phyloP scores from a whole-genome alignment of 2,329 filamentous ascomycete species.

The Fusarium mexicanum region DNA sequence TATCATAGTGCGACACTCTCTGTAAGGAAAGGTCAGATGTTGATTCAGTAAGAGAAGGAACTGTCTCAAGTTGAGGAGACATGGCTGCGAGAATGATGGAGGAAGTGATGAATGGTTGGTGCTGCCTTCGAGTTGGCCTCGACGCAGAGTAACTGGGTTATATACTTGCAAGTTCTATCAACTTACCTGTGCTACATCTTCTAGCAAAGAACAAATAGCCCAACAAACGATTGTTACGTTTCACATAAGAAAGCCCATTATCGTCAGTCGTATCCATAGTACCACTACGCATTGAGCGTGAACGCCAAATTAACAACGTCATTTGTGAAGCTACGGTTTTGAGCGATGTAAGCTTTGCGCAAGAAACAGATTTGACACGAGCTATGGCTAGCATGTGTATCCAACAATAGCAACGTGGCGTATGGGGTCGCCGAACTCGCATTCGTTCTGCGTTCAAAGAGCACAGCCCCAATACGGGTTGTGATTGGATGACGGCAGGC shows the following conservation, averaged over 20 bases:
- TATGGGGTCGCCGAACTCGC: neutral
- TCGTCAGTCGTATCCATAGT: neutral
- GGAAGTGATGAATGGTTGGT: neutral
- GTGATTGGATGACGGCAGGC: neutral
- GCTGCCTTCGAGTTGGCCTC: neutral
- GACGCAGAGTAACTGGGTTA: neutral
- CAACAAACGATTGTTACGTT: neutral
- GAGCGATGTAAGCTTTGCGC: neutral
- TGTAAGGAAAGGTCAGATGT: neutral
- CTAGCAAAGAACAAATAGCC: fast-evolving
- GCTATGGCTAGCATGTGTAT: neutral
- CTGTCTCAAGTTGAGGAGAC: neutral
- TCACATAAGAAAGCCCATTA: neutral
- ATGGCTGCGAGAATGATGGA: neutral
- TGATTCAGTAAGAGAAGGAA: no score
- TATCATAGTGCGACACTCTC: neutral
- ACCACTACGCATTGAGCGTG: neutral
- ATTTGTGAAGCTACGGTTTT: neutral
- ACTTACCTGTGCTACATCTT: no score
- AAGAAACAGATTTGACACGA: neutral
- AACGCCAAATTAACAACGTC: neutral
- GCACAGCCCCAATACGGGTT: neutral
- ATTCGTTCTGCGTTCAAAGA: neutral
- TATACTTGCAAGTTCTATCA: neutral
- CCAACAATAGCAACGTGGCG: neutral